Conservation (phyloP, 1,284 basidiomycete species). For the Cerioporus squamosus region DNA sequence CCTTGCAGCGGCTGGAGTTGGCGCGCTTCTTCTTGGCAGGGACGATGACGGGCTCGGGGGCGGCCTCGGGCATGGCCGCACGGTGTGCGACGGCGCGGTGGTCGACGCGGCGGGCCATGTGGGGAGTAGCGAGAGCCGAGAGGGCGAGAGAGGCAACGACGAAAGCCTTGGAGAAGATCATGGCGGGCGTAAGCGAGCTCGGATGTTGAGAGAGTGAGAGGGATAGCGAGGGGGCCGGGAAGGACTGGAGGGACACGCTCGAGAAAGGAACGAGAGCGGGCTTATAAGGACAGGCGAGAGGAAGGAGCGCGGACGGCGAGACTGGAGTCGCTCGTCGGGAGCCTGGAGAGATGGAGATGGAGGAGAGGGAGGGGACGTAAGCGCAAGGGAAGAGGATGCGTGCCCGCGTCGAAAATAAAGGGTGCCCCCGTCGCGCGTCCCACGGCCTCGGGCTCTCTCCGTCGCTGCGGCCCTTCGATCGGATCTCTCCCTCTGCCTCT, state of each 20-base stretch:
- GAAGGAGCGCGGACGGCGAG: slow-evolving; percentile 11
- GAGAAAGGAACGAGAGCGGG: slow-evolving; percentile 21
- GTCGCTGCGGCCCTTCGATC: slow-evolving; percentile 1
- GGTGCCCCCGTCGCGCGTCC: not conserved
- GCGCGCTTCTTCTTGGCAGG: slow-evolving; percentile 29
- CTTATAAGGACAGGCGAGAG: slow-evolving; percentile 23
- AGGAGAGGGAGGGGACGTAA: slow-evolving; percentile 21
- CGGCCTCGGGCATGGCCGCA: slow-evolving; percentile 41
- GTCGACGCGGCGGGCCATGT: slow-evolving; percentile 39
- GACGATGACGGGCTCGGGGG: slow-evolving; percentile 25
- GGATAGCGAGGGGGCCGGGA: slow-evolving; percentile 18
- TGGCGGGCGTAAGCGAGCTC: slow-evolving; percentile 29
- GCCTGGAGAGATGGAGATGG: slow-evolving; percentile 15
- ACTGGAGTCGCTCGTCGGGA: slow-evolving; percentile 14
- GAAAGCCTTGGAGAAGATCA: slow-evolving; percentile 52
- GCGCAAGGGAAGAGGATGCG: not conserved
- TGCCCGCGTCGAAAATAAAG: slow-evolving; percentile 4
- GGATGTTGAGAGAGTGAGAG: slow-evolving; percentile 19
- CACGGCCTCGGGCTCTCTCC: slow-evolving; percentile 13
- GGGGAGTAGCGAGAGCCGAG: slow-evolving; percentile 50
- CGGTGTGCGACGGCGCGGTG: slow-evolving; percentile 39
- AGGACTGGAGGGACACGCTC: slow-evolving; percentile 23
- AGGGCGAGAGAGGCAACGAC: slow-evolving; percentile 49
- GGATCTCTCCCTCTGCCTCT: not conserved
- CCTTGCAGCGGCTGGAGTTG: slow-evolving; percentile 31